phyloP scores from a whole-genome alignment of 352 stramenopile genomes.

The Phytophthora syringae region DNA sequence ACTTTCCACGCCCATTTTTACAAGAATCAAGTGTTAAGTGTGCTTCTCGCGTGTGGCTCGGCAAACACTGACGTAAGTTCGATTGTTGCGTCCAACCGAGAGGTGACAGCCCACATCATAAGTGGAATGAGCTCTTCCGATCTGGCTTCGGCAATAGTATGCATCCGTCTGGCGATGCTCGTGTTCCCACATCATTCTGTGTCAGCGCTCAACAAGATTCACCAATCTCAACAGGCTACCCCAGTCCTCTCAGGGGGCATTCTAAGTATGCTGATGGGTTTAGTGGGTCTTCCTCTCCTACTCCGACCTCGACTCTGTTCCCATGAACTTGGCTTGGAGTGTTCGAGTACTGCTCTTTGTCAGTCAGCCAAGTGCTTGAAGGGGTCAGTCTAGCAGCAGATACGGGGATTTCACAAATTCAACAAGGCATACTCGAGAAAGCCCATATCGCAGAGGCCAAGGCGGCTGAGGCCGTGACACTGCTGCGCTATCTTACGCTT shows the following conservation, averaged over 20 bases:
- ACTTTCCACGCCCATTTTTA: conserved; percentile 64
- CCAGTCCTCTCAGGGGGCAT: conserved; percentile 40
- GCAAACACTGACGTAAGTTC: conserved; percentile 63
- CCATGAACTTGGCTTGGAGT: conserved; percentile 85
- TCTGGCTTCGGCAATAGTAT: conserved; percentile 72
- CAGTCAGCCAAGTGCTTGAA: conserved; percentile 75
- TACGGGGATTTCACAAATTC: conserved; percentile 26
- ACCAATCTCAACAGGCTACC: conserved; percentile 45
- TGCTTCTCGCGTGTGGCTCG: conserved; percentile 76
- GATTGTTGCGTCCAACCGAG: conserved; percentile 61
- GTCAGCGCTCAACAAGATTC: conserved; percentile 72
- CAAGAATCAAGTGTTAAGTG: conserved; percentile 79
- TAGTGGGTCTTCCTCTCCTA: conserved; percentile 71
- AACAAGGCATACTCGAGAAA: conserved; percentile 53
- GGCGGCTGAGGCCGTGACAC: conserved; percentile 60
- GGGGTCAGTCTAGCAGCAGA: conserved; percentile 44
- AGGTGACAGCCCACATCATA: conserved; percentile 70
- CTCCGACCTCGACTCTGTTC: conserved; percentile 73
- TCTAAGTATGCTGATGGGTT: conserved; percentile 64
- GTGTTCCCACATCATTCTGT: conserved; percentile 84
- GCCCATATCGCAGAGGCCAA: conserved; percentile 63
- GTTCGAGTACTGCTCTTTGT: conserved; percentile 67
- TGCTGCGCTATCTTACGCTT: conserved; percentile 80
- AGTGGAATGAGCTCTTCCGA: conserved; percentile 66
- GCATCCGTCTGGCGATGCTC: conserved; percentile 85